Evolutionary conservation across 768 basidiomycete species (phyloP), one percentile per base, ranked within the genome.

Genomic region (Aureoboletus auriporus): DNA sequence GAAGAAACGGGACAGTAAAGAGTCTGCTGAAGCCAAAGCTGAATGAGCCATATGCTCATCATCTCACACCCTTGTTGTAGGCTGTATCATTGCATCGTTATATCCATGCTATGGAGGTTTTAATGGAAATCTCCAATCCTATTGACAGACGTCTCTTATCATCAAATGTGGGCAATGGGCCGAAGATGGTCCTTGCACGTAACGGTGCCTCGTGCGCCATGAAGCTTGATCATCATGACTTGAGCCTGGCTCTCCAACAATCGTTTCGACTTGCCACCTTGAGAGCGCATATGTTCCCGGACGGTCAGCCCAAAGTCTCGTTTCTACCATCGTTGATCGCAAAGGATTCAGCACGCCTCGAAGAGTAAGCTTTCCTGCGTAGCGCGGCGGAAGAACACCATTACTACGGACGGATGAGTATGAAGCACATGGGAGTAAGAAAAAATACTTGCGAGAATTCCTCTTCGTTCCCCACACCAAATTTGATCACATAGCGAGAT

Each of bases 191-290:
- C 65, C 61, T 54, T 76, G 73, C 40, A 71, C 50, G 52, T 78
- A 77, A 35, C 63, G 66, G 28, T 68, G 69, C 53, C 71, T 63
- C 6, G 70, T 66, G 46, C 50, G 55, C 73, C 72, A 72, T 14
- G 49, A 6, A 10, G 50, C 50, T 26, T 46, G 41, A n/a, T 46
- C 49, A 30, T 40, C 49, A 30, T 40, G 46, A 51, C 46, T 41
- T 16, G 47, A 42, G 20, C 17, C 47, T 17, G 51, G 53, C 34
- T 80, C 75, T 10, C 75, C 71, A n/a, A 86, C 84, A 45, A 82
- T 73, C 1, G 81, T 82, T 57, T 86, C 83, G 9, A 89, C 55
- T 35, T 69, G 71, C 90, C 91, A 95, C 5, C 78, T 76, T 28
- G 76, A 76, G 13, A 91, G 69, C 11, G 69, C 69, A 61, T 89